Percentiles rank a stretch among this genome's conserved stretches.
phyloP scores from a whole-genome alignment of 2,329 filamentous ascomycete genomes.

The Byssothecium circinans region DNA sequence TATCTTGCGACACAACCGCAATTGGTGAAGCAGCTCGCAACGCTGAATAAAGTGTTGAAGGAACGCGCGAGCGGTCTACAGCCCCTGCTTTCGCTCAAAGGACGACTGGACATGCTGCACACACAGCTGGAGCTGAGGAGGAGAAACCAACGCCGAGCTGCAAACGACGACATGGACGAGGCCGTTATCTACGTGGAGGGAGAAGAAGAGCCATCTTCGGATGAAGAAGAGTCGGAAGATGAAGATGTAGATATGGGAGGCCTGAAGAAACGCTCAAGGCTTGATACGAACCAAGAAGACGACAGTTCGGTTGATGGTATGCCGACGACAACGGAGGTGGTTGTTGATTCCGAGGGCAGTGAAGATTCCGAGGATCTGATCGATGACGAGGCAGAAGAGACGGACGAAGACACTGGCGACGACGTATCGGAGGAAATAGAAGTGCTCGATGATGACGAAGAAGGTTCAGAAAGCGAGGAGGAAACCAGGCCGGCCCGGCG shows the following conservation, averaged over 20 bases:
- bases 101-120: conserved; percentile 91
- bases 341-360: conserved; percentile 56
- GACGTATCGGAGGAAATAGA: conserved; percentile 52
- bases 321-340: conserved; percentile 53
- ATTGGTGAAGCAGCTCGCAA: conserved; percentile 73
- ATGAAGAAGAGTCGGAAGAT: conserved; percentile 47
- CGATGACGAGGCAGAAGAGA: conserved; percentile 57
- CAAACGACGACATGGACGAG: conserved; percentile 66
- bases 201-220: conserved; percentile 61
- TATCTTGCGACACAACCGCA: conserved; percentile 86
- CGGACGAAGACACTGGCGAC: conserved; percentile 49
- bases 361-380: conserved; percentile 57
- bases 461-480: conserved; percentile 49
- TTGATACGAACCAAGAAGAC: conserved; percentile 32
- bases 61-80: conserved; percentile 81
- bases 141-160: conserved; percentile 63
- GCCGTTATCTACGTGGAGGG: conserved; percentile 86
- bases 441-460: conserved; percentile 49
- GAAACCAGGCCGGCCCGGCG: conserved; percentile 37
- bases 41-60: conserved; percentile 82
- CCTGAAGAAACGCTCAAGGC: conserved; percentile 27
- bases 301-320: conserved; percentile 59
- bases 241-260: conserved; percentile 13
- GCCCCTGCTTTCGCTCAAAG: conserved; percentile 84
- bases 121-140: conserved; percentile 82